Conservation (phyloP, 768 basidiomycete genomes). For the Calvatia gigantea region DNA sequence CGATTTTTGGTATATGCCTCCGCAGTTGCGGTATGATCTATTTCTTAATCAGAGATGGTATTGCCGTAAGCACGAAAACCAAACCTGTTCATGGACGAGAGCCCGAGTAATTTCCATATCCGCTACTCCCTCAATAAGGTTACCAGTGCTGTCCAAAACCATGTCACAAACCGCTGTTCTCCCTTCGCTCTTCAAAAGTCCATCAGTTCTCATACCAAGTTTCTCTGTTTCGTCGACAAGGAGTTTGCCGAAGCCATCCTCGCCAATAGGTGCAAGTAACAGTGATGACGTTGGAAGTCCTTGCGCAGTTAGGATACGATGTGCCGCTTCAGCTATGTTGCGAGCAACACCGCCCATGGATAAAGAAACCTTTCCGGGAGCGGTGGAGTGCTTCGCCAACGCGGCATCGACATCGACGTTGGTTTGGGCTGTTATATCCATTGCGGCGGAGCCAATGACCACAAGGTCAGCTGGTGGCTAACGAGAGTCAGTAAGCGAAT, state of each 20-base stretch:
- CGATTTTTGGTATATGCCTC: constrained; percentile 47
- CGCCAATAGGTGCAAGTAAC: constrained; percentile 73
- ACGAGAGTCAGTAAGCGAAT: neutral
- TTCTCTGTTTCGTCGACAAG: constrained; percentile 51
- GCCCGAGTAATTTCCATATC: constrained; percentile 77
- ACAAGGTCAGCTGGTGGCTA: constrained; percentile 48
- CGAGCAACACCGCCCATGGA: constrained; percentile 88
- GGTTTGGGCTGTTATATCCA: constrained; percentile 77
- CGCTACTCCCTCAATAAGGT: constrained; percentile 81
- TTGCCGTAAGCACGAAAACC: neutral
- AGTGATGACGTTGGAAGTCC: constrained; percentile 39
- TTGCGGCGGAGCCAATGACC: constrained; percentile 82
- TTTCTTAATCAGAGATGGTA: neutral
- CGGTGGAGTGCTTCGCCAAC: constrained; percentile 59
- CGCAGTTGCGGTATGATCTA: constrained; percentile 54
- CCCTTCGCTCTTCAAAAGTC: constrained; percentile 40
- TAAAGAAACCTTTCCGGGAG: constrained; percentile 70
- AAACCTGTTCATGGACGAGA: constrained; percentile 43
- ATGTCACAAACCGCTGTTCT: constrained; percentile 86
- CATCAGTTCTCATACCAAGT: constrained; percentile 82
- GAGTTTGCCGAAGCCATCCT: constrained; percentile 73
- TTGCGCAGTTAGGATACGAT: constrained; percentile 49
- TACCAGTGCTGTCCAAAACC: constrained; percentile 68
- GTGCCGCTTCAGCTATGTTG: constrained; percentile 92
- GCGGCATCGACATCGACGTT: constrained; percentile 28